Conservation (phyloP, 2,329 filamentous ascomycete genomes). For the Sporothrix sp. region DNA sequence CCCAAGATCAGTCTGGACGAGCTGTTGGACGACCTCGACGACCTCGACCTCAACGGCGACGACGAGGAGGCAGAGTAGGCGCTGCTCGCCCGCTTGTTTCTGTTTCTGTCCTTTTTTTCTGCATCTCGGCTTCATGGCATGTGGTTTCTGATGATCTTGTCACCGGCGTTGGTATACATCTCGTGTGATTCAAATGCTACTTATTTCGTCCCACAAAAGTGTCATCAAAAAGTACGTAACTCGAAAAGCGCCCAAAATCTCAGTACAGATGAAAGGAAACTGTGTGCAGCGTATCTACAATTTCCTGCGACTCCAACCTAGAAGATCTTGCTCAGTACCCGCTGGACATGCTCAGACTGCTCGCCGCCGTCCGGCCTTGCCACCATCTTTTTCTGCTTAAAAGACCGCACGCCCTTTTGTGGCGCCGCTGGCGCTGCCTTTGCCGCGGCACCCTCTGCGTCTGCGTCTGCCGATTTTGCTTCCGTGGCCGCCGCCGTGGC, state of each 20-base stretch:
- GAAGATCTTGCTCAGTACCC: slow-evolving; percentile 57
- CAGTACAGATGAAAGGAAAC: neutral
- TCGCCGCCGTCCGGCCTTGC: slow-evolving; percentile 36
- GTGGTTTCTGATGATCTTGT: slow-evolving; percentile 1
- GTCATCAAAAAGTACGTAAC: no score
- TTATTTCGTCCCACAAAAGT: neutral
- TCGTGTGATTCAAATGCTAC: no score
- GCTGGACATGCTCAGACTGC: slow-evolving; percentile 47
- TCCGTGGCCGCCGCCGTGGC: slow-evolving; percentile 18
- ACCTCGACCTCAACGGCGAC: slow-evolving; percentile 62
- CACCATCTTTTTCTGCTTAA: slow-evolving; percentile 56
- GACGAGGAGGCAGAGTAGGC: slow-evolving; percentile 32
- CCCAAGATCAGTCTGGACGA: slow-evolving; percentile 70
- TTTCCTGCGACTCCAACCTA: no score
- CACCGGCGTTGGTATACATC: slow-evolving; percentile 5
- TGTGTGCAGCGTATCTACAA: no score
- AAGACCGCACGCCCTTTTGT: slow-evolving; percentile 34
- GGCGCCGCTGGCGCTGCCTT: slow-evolving; percentile 20
- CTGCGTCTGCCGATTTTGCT: slow-evolving; percentile 10
- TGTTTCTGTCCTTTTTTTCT: neutral
- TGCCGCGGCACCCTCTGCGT: neutral
- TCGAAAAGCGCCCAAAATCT: no score
- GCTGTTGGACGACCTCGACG: slow-evolving; percentile 86
- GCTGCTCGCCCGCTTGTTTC: neutral
- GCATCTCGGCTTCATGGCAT: slow-evolving; percentile 8